Percentiles rank a stretch among this genome's conserved stretches.
Conservation (phyloP, 2,329 filamentous ascomycete genomes). For the Magnaporthales sp. region DNA sequence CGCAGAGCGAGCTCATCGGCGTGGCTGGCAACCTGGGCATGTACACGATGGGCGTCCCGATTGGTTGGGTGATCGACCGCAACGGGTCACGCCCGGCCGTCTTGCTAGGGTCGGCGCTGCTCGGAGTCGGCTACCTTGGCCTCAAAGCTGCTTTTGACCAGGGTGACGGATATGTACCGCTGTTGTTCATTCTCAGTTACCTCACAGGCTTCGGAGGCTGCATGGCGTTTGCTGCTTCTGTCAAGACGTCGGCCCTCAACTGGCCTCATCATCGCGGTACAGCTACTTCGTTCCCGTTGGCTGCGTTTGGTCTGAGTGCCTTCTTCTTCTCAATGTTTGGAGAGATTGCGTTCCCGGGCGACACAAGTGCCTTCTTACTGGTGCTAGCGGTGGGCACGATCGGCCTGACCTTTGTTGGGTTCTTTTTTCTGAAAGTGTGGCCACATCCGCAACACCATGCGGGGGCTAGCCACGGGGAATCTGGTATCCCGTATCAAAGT, state of each 20-base stretch:
- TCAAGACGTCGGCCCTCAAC: conserved; percentile 83
- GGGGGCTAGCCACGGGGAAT: neutral
- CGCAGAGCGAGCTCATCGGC: conserved; percentile 84
- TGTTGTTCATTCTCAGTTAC: conserved; percentile 76
- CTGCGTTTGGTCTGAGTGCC: conserved; percentile 88
- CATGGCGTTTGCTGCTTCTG: conserved; percentile 77
- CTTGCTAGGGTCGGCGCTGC: conserved; percentile 60
- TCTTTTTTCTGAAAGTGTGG: conserved; percentile 77
- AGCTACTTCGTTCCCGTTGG: conserved; percentile 85
- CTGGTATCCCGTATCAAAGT: conserved; percentile 37
- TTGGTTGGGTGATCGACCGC: conserved; percentile 76
- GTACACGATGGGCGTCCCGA: conserved; percentile 83
- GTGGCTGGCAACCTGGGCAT: conserved; percentile 84
- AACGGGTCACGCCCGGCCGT: conserved; percentile 74
- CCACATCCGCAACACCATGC: conserved; percentile 36
- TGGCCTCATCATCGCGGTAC: conserved; percentile 88
- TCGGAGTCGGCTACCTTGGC: conserved; percentile 78
- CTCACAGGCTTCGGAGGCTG: conserved; percentile 79
- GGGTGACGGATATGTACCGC: conserved; percentile 48
- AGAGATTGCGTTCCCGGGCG: conserved; percentile 68
- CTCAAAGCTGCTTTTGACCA: conserved; percentile 70
- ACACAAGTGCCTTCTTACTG: conserved; percentile 73
- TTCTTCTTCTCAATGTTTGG: conserved; percentile 90
- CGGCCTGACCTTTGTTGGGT: conserved; percentile 62
- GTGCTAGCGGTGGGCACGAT: conserved; percentile 75